These are phyloP conservation scores for Limonium bicolor DNA, from an alignment of 148 eudicot genomes.

Conservation along the genomic window DNA sequence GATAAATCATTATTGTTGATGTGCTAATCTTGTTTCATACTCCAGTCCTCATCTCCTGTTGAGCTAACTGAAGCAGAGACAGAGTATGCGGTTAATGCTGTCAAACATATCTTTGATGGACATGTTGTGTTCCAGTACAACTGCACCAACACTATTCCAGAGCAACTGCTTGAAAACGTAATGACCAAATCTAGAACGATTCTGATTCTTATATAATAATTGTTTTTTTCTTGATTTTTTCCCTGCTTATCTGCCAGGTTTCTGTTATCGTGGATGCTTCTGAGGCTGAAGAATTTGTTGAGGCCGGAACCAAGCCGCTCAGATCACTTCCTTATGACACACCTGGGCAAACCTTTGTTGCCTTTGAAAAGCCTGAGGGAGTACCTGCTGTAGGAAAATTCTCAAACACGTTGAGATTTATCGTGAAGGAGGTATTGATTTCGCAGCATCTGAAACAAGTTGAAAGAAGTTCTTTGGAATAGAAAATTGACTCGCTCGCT, in stretches of 20 bases:
- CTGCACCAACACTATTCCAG: constrained; percentile 94
- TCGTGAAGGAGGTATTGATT: constrained; percentile 71
- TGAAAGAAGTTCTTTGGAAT: neutral
- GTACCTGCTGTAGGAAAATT: constrained; percentile 81
- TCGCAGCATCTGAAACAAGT: neutral
- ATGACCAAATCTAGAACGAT: constrained; percentile 1
- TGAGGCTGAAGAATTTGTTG: constrained; percentile 89
- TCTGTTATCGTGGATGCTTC: constrained; percentile 84
- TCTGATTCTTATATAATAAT: neutral
- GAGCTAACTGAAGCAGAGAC: constrained; percentile 98
- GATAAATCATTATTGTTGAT: neutral
- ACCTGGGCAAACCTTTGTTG: constrained; percentile 86
- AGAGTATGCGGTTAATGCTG: constrained; percentile 86
- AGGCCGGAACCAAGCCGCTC: constrained; percentile 50
- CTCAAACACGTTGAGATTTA: constrained; percentile 56
- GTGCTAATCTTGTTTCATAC: neutral
- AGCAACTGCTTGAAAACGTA: constrained; percentile 90
- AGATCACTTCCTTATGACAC: constrained; percentile 84
- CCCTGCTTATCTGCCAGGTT: constrained; percentile 49
- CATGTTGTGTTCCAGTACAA: constrained; percentile 94
- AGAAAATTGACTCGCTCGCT: too few species aligned
- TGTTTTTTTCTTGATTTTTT: neutral
- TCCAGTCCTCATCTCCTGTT: constrained; percentile 81
- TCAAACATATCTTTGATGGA: constrained; percentile 74
- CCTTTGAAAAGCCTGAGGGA: constrained; percentile 87